A percentile compares a stretch with the other conserved stretches of the same genome.
Conservation (phyloP, 352 stramenopile genomes). For the Globisporangium uncinulatum region DNA sequence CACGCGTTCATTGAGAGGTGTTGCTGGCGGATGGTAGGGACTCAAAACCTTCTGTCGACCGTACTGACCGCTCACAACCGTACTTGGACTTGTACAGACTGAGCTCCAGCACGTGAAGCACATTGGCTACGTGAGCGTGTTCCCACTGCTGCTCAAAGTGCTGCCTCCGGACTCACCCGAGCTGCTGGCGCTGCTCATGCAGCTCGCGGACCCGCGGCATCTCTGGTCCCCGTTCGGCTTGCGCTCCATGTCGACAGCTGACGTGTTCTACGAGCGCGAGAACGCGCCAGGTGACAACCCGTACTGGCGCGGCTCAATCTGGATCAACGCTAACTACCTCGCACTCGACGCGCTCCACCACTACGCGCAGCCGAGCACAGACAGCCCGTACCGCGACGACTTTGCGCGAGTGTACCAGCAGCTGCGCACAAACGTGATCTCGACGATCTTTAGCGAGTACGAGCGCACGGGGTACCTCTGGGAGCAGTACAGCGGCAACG, state of each 20-base stretch:
- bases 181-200: conserved; percentile 45
- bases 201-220: conserved; percentile 56
- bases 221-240: conserved; percentile 78
- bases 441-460: conserved; percentile 73
- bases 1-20: neutral
- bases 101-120: conserved; percentile 72
- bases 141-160: conserved; percentile 78
- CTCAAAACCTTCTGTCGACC: neutral
- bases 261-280: conserved; percentile 84
- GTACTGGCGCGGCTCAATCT: conserved; percentile 93
- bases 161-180: conserved; percentile 62
- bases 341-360: conserved; percentile 78
- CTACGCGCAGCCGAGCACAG: conserved; percentile 42
- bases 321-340: conserved; percentile 94
- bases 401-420: conserved; percentile 36
- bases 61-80: neutral
- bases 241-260: conserved; percentile 79
- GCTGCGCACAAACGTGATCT: conserved; percentile 58
- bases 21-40: neutral
- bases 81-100: conserved; percentile 13
- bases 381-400: conserved; percentile 38
- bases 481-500: conserved; percentile 91
- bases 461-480: conserved; percentile 88
- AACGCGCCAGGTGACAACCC: conserved; percentile 89
- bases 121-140: conserved; percentile 86